Conservation (phyloP, 805 yeast genomes). For the Pichia ethanolica region DNA sequence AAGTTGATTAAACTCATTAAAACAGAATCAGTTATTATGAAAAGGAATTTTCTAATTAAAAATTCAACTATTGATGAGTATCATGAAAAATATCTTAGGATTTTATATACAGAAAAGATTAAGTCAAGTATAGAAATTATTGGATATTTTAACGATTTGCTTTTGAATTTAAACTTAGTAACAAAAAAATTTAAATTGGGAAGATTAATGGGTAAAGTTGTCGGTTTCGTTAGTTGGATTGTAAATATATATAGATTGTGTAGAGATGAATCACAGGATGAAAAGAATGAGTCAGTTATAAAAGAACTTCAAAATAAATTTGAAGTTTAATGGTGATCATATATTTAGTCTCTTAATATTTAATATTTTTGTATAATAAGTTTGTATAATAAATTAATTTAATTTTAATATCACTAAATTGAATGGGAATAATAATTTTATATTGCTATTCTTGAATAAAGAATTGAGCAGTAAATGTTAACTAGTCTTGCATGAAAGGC, state of each 20-base stretch:
- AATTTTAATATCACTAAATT: too few species aligned
- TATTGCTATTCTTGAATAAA: too few species aligned
- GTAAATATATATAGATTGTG: slow-evolving; percentile 23
- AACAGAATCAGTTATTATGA: slow-evolving; percentile 17
- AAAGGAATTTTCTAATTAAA: slow-evolving; percentile 4
- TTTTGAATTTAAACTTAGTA: slow-evolving; percentile 23
- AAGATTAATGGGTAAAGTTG: slow-evolving; percentile 13
- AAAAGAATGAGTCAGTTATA: slow-evolving; percentile 6
- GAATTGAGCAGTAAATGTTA: too few species aligned
- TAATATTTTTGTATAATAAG: too few species aligned
- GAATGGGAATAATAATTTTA: too few species aligned
- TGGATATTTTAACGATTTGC: slow-evolving; percentile 26
- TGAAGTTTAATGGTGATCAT: neutral
- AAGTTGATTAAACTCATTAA: slow-evolving; percentile 16
- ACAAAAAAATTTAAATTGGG: slow-evolving; percentile 19
- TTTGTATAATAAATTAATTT: too few species aligned
- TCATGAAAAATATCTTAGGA: slow-evolving; percentile 13
- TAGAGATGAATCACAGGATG: slow-evolving; percentile 21
- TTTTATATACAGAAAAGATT: slow-evolving; percentile 20
- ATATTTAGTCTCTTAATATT: neutral
- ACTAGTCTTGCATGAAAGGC: too few species aligned
- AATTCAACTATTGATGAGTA: slow-evolving; percentile 3
- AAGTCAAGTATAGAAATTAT: slow-evolving; percentile 22
- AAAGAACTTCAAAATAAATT: neutral
- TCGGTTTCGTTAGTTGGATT: slow-evolving; percentile 25